Evolutionary conservation across 345 rosid species (phyloP).

Genomic region (Linum usitatissimum): DNA sequence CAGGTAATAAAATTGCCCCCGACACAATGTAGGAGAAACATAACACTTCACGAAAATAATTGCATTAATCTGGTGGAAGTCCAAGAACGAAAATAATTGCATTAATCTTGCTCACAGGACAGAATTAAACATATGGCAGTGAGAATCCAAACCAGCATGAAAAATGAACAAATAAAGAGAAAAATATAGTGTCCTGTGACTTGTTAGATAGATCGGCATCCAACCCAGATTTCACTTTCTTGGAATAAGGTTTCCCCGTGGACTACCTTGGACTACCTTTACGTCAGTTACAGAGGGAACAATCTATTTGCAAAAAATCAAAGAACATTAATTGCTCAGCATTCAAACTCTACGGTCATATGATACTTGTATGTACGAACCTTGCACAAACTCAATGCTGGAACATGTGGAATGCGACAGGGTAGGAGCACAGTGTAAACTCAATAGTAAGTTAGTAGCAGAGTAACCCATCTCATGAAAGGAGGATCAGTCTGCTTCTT

Average conservation of each 20-base stretch:
- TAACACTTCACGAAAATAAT: neutral
- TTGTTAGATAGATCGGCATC: neutral
- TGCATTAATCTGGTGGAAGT: neutral
- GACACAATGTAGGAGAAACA: neutral
- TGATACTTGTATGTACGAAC: neutral
- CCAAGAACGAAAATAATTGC: neutral
- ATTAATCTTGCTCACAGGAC: neutral
- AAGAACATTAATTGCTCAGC: neutral
- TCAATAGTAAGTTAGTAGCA: neutral
- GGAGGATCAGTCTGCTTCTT: neutral
- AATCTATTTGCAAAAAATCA: neutral
- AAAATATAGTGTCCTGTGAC: neutral
- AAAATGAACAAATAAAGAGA: too few species aligned
- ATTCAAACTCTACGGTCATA: neutral
- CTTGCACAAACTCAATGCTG: neutral
- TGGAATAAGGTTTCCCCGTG: neutral
- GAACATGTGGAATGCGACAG: neutral
- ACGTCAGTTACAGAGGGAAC: neutral
- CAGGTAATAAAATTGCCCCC: neutral
- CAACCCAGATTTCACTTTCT: too few species aligned
- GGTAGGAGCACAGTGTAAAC: neutral
- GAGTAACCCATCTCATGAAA: neutral
- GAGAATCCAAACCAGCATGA: neutral
- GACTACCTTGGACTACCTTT: too few species aligned
- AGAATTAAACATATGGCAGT: neutral